Conservation (phyloP, 2,329 filamentous ascomycete genomes). For the Akanthomyces lecanii region DNA sequence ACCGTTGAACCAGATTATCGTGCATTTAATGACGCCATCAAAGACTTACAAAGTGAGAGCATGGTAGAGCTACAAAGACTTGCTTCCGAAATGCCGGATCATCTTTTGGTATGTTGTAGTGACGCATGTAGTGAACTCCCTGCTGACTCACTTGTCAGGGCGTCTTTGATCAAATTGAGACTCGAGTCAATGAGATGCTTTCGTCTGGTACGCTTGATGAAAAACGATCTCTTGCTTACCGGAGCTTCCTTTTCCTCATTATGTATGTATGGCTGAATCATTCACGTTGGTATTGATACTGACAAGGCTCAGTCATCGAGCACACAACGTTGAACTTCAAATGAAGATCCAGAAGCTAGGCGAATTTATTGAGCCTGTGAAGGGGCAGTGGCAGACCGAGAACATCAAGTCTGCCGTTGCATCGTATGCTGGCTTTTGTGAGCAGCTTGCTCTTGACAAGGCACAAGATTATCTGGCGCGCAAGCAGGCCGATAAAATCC, state of each 20-base stretch:
- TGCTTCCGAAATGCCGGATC: slow-evolving; percentile 85
- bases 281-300: slow-evolving; percentile 15
- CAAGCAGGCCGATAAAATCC: slow-evolving; percentile 67
- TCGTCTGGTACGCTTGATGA: slow-evolving; percentile 70
- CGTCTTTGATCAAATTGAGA: slow-evolving; percentile 83
- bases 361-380: slow-evolving; percentile 78
- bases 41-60: slow-evolving; percentile 79
- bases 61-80: slow-evolving; percentile 85
- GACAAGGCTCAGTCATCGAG: slow-evolving; percentile 61
- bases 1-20: slow-evolving; percentile 65
- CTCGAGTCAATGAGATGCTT: slow-evolving; percentile 76
- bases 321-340: slow-evolving; percentile 67
- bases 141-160: slow-evolving; percentile 42
- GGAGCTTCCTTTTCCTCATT: slow-evolving; percentile 89
- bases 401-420: slow-evolving; percentile 65
- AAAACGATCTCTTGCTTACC: slow-evolving; percentile 79
- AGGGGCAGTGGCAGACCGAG: slow-evolving; percentile 71
- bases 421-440: slow-evolving; percentile 74
- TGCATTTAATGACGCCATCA: slow-evolving; percentile 81
- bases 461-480: slow-evolving; percentile 74
- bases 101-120: slow-evolving; percentile 61
- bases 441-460: slow-evolving; percentile 72
- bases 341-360: slow-evolving; percentile 67
- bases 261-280: slow-evolving; percentile 47
- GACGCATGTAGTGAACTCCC: not conserved